phyloP scores from a whole-genome alignment of 108 stramenopile genomes.

The Parietichytrium sp. region DNA sequence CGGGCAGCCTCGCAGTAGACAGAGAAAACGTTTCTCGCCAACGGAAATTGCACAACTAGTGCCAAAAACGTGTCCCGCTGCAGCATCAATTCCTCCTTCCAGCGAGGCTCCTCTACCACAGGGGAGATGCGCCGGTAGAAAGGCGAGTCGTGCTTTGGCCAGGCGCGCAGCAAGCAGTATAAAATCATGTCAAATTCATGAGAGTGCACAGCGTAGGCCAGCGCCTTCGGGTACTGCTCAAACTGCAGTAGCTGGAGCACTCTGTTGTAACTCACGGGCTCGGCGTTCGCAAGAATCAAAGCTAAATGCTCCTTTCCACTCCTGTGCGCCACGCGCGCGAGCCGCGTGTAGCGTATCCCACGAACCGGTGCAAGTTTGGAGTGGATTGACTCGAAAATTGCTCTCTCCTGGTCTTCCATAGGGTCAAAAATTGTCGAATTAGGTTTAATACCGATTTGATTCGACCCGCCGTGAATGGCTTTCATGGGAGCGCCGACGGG shows the following conservation, averaged over 20 bases:
- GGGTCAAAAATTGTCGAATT: too few species aligned
- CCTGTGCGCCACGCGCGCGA: background rate
- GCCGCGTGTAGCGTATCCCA: constrained; percentile 14
- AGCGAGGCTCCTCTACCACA: background rate
- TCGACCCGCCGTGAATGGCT: too few species aligned
- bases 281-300: background rate
- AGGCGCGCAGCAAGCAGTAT: background rate
- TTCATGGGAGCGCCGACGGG: too few species aligned
- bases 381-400: background rate
- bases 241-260: background rate
- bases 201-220: constrained; percentile 1
- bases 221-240: constrained; percentile 9
- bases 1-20: background rate
- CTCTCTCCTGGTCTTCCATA: too few species aligned
- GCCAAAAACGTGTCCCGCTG: background rate
- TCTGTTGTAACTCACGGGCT: background rate
- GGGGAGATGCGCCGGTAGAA: background rate
- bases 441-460: too few species aligned
- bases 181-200: background rate
- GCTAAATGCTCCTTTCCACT: background rate
- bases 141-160: background rate
- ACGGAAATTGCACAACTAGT: background rate
- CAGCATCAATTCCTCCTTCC: background rate
- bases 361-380: constrained; percentile 13
- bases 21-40: background rate